Evolutionary conservation across 345 rosid species (phyloP).

Genomic region (Salix exigua): DNA sequence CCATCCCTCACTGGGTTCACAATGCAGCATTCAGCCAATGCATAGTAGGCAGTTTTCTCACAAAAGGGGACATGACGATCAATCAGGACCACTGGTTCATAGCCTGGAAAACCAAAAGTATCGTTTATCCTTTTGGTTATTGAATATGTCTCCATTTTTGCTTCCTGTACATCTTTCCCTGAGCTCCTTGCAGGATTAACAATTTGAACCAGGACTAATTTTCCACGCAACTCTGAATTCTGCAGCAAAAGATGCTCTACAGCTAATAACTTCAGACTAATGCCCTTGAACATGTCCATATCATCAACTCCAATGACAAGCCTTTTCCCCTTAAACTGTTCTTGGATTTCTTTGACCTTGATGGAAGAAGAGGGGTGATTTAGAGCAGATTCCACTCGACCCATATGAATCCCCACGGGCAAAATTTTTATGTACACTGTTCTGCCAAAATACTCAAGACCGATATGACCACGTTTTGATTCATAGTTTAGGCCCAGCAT

Average conservation of each 20-base stretch:
- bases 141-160: constrained; percentile 21
- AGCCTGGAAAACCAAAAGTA: constrained; percentile 28
- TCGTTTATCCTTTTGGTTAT: constrained; percentile 32
- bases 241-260: constrained; percentile 38
- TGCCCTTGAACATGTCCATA: constrained; percentile 49
- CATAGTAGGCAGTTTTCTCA: constrained; percentile 46
- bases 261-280: constrained; percentile 40
- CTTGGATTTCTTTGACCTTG: constrained; percentile 34
- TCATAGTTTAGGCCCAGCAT: constrained; percentile 44
- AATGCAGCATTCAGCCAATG: constrained; percentile 43
- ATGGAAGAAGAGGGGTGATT: constrained; percentile 30
- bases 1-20: constrained; percentile 49
- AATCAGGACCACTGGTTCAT: constrained; percentile 41
- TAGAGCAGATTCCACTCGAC: constrained; percentile 34
- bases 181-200: constrained; percentile 44
- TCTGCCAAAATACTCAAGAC: constrained; percentile 45
- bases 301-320: constrained; percentile 44
- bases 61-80: constrained; percentile 28
- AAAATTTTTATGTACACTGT: constrained; percentile 39
- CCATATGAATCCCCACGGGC: constrained; percentile 42
- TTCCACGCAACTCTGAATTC: constrained; percentile 26
- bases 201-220: constrained; percentile 42
- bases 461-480: constrained; percentile 45
- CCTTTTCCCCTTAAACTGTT: constrained; percentile 33
- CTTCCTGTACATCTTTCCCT: constrained; percentile 41